Evolutionary conservation across 208 protist genomes (phyloP), one percentile per base, ranked within the genome.

Genomic region (Lotmaria passim): DNA sequence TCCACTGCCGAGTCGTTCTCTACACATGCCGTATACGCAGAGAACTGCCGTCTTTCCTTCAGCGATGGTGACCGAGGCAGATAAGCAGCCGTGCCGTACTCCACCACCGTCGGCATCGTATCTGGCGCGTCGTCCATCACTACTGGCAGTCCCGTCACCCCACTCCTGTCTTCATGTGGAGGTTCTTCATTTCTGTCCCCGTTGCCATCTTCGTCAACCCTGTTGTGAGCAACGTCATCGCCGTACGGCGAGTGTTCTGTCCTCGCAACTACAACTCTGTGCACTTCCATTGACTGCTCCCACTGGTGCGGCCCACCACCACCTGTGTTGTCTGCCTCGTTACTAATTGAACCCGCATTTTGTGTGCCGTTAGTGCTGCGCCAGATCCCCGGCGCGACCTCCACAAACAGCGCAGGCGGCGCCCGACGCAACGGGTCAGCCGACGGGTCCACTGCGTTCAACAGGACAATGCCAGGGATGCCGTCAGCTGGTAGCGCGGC

Each of bases 81-180:
- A 31, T 60, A 60, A 17, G 33, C 36, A 7, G 36, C 55, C 36
- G 24, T 23, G 19, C 55, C 55, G 55, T 60, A 60, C 21, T 30
- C 8, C 23, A 30, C 33, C 10, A 33, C 17, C 1, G 55, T 24
- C 12, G 38, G 33, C 55, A 33, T 33, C 14, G 36, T 46, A 17
- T 28, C n/a, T 6, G 14, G 5, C 8, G 38, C 36, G 7, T 60
- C 41, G 15, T 15, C n/a, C 41, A 21, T 17, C 41, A 46, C 11
- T 19, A 15, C 41, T 17, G n/a, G 10, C 6, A 19, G 41, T 46
- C n/a, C n/a, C 15, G 15, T 17, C 41, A 46, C n/a, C 41, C 3
- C 41, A 46, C 41, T 17, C 15, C 41, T 19, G n/a, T 6, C 41
- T 6, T 19, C 2, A 19, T 46, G 3, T 17, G 3, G 15, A 15